Conservation (phyloP, 2,329 filamentous ascomycete species). For the Acrodontium crateriforme region DNA sequence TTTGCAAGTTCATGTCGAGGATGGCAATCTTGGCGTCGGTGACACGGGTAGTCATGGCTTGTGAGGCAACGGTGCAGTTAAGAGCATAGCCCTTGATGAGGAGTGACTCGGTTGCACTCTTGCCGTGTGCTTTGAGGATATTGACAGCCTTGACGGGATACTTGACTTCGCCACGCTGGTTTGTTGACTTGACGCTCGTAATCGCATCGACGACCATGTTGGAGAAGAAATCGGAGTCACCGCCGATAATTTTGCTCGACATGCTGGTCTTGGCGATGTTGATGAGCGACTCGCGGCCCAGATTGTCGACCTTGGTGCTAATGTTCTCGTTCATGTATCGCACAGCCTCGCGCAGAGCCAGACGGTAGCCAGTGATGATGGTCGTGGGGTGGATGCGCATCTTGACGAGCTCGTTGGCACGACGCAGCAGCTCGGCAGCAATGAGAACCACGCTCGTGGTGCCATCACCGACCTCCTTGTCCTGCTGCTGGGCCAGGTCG, state of each 20-base stretch:
- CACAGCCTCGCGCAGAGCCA: conserved; percentile 88
- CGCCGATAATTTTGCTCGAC: conserved; percentile 97
- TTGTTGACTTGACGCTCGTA: conserved; percentile 82
- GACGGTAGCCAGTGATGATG: conserved; percentile 94
- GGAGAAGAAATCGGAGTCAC: conserved; percentile 91
- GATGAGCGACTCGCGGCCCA: conserved; percentile 79
- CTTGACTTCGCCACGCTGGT: conserved; percentile 80
- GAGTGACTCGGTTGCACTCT: conserved; percentile 75
- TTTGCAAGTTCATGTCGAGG: conserved; percentile 95
- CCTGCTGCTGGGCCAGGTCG: conserved; percentile 93
- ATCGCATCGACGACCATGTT: conserved; percentile 97
- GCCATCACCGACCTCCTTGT: conserved; percentile 96
- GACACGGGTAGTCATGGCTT: conserved; percentile 91
- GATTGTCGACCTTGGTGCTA: conserved; percentile 83
- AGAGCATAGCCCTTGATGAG: conserved; percentile 92
- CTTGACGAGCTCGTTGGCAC: conserved; percentile 97
- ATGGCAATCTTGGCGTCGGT: conserved; percentile 92
- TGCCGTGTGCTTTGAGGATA: conserved; percentile 94
- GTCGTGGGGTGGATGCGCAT: conserved; percentile 99
- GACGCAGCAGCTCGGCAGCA: conserved; percentile 81
- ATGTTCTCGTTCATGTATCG: conserved; percentile 99
- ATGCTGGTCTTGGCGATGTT: conserved; percentile 98
- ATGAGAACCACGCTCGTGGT: conserved; percentile 97
- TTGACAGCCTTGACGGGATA: conserved; percentile 99
- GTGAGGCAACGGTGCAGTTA: conserved; percentile 96